These are phyloP conservation scores for Primulina huaijiensis DNA, from an alignment of 257 asterid species.

Conservation along the genomic window DNA sequence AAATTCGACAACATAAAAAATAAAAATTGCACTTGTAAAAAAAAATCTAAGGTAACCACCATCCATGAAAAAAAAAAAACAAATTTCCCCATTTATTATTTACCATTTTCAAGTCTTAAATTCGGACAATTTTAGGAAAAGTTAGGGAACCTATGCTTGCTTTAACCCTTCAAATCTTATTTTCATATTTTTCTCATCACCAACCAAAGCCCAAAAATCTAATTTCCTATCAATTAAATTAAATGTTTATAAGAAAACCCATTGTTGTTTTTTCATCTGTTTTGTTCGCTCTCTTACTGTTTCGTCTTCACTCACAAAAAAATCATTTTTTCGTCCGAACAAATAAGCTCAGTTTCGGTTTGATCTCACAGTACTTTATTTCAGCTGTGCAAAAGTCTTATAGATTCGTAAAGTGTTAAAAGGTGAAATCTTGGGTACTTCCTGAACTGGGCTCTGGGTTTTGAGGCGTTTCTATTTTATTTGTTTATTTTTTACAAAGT, in stretches of 20 bases:
- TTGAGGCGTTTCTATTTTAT: constrained; percentile 12
- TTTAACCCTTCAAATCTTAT: constrained; percentile 36
- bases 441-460: constrained; percentile 30
- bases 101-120: constrained; percentile 30
- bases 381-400: constrained; percentile 25
- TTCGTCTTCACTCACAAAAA: constrained; percentile 9
- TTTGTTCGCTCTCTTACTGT: not conserved
- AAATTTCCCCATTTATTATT: not conserved
- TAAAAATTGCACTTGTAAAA: no score
- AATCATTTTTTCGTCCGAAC: not conserved
- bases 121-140: constrained; percentile 49
- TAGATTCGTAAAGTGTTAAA: constrained; percentile 23
- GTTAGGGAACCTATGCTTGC: constrained; percentile 44
- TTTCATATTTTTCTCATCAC: constrained; percentile 39
- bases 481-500: not conserved
- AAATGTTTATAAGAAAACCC: constrained; percentile 33
- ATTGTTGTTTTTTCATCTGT: not conserved
- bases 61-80: no score
- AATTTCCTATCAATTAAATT: constrained; percentile 31
- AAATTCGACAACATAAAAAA: no score
- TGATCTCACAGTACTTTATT: constrained; percentile 26
- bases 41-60: no score
- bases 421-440: constrained; percentile 28
- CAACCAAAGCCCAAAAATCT: constrained; percentile 28
- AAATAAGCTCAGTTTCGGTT: constrained; percentile 20